These are phyloP conservation scores for Isabelozyma pseudorhagii DNA, from an alignment of 805 yeast genomes.

Conservation along the genomic window DNA sequence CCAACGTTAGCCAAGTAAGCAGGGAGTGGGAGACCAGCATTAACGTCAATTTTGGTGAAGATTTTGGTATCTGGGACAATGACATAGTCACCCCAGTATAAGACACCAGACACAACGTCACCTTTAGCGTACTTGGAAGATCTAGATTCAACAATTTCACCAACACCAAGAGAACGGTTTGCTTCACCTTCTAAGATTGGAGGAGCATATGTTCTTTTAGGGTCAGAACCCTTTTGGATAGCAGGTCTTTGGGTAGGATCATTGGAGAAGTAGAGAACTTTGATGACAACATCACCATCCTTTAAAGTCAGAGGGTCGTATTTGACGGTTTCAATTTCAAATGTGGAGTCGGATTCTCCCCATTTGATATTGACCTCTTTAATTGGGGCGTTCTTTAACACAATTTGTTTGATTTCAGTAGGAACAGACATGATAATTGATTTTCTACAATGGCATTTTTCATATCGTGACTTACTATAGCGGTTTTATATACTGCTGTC, in stretches of 20 bases:
- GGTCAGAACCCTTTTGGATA: conserved; percentile 38
- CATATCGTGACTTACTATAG: too few relatives aligned
- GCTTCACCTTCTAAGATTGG: conserved; percentile 44
- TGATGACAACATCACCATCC: conserved; percentile 43
- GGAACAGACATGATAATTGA: conserved; percentile 7
- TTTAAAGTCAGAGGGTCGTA: conserved; percentile 12
- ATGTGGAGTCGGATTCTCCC: conserved; percentile 22
- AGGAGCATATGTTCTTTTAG: conserved; percentile 28
- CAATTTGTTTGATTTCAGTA: conserved; percentile 12
- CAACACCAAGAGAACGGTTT: conserved; percentile 47
- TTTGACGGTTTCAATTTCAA: conserved; percentile 12
- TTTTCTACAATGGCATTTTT: too few relatives aligned
- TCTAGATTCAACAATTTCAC: conserved; percentile 47
- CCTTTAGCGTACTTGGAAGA: conserved; percentile 39
- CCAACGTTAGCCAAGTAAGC: conserved; percentile 52
- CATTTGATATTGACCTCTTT: conserved; percentile 15
- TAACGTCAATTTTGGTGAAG: conserved; percentile 24
- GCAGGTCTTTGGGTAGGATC: conserved; percentile 64
- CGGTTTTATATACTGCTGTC: too few relatives aligned
- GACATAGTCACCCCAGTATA: conserved; percentile 49
- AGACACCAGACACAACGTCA: conserved; percentile 35
- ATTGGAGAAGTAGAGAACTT: conserved; percentile 47
- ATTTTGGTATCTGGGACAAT: conserved; percentile 26
- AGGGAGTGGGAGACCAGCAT: conserved; percentile 31
- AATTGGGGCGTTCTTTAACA: conserved; percentile 19